Evolutionary conservation across 2,329 filamentous ascomycete genomes (phyloP).

Genomic region (Pseudopyricularia javanii): DNA sequence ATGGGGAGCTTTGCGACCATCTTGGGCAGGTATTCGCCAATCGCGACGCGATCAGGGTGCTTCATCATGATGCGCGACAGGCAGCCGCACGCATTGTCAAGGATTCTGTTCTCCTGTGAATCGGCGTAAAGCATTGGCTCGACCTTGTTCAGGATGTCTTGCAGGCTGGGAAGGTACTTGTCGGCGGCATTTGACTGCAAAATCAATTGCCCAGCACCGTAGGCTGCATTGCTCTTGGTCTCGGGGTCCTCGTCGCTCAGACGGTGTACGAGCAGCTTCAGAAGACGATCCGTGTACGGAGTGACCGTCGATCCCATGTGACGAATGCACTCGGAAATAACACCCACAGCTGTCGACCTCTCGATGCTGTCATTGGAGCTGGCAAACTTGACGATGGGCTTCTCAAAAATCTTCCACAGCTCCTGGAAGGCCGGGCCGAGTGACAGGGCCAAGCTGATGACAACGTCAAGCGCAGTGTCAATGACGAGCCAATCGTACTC

Average conservation of each 20-base stretch:
- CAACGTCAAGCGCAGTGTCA: constrained; percentile 84
- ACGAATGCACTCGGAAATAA: constrained; percentile 80
- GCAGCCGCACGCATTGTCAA: constrained; percentile 90
- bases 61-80: constrained; percentile 84
- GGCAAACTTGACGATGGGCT: constrained; percentile 77
- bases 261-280: constrained; percentile 74
- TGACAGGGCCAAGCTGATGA: constrained; percentile 72
- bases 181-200: constrained; percentile 65
- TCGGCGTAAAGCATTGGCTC: constrained; percentile 71
- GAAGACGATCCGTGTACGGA: constrained; percentile 62
- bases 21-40: constrained; percentile 69
- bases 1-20: constrained; percentile 71
- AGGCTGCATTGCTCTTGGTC: constrained; percentile 90
- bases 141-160: constrained; percentile 69
- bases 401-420: constrained; percentile 93
- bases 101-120: constrained; percentile 55
- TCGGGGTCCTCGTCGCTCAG: constrained; percentile 82
- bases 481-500: constrained; percentile 98
- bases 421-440: constrained; percentile 72
- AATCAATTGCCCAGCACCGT: constrained; percentile 76
- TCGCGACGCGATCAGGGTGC: constrained; percentile 71
- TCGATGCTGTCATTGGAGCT: constrained; percentile 78
- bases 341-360: constrained; percentile 80
- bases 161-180: constrained; percentile 64
- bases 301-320: constrained; percentile 75